These are phyloP conservation scores for Lactarius hatsudake DNA, from an alignment of 768 basidiomycete genomes.

Conservation along the genomic window DNA sequence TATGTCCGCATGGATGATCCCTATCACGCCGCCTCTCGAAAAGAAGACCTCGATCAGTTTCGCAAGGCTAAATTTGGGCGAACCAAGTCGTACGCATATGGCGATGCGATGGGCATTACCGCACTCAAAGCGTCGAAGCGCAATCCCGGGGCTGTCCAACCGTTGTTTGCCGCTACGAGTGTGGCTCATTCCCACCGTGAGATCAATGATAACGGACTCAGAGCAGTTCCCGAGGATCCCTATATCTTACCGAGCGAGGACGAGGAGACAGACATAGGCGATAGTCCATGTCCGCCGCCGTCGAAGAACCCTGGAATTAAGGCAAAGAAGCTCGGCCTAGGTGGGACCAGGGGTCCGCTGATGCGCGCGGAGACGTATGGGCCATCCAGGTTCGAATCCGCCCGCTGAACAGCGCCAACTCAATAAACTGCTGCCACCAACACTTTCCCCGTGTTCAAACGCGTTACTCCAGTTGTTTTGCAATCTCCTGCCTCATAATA, in stretches of 20 bases:
- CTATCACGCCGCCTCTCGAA: conserved; percentile 70
- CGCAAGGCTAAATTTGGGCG: conserved; percentile 85
- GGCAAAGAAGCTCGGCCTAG: conserved; percentile 51
- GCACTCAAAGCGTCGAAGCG: conserved; percentile 52
- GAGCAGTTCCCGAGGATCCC: conserved; percentile 67
- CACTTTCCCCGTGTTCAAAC: neutral
- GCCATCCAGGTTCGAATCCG: conserved; percentile 48
- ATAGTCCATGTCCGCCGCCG: conserved; percentile 85
- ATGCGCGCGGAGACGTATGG: conserved; percentile 69
- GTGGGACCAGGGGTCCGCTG: conserved; percentile 38
- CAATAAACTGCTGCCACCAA: neutral
- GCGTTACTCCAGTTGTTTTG: neutral
- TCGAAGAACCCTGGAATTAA: conserved; percentile 55
- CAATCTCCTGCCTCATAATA: neutral
- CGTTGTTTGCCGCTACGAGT: conserved; percentile 65
- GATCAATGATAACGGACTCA: conserved; percentile 43
- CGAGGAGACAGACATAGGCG: conserved; percentile 74
- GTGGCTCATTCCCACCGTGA: conserved; percentile 64
- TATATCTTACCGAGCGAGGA: conserved; percentile 63
- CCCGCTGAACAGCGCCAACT: conserved; percentile 32
- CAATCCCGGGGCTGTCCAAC: conserved; percentile 54
- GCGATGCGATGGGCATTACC: conserved; percentile 52
- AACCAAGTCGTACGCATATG: conserved; percentile 89
- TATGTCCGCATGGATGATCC: conserved; percentile 98
- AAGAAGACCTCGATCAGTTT: conserved; percentile 88